These are phyloP conservation scores for Rhodomyrtus psidioides DNA, from an alignment of 441 rosid species.

Conservation along the genomic window DNA sequence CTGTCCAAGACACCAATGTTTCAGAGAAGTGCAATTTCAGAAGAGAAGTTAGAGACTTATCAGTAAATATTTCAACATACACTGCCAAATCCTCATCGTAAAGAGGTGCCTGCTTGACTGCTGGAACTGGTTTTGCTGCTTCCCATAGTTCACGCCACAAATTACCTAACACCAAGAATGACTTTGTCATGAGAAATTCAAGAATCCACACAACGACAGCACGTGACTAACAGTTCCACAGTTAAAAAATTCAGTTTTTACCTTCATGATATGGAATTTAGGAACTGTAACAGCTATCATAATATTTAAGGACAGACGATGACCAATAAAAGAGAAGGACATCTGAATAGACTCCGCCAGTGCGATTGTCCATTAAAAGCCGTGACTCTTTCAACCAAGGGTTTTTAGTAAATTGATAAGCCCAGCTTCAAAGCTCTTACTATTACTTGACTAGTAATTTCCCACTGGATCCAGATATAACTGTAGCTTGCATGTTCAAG, in stretches of 20 bases:
- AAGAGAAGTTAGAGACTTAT: background rate
- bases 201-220: background rate
- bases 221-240: background rate
- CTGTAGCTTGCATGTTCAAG: background rate
- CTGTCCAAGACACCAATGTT: slow-evolving; percentile 27
- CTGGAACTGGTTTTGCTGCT: slow-evolving; percentile 81
- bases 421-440: background rate
- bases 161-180: slow-evolving; percentile 53
- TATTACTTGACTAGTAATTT: background rate
- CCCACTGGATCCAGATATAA: background rate
- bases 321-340: background rate
- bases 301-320: background rate
- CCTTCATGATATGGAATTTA: background rate
- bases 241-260: background rate
- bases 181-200: background rate
- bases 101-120: slow-evolving; percentile 86
- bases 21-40: slow-evolving; percentile 7
- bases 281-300: background rate
- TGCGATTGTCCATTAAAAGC: background rate
- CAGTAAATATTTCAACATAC: slow-evolving; percentile 40
- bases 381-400: background rate
- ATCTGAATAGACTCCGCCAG: background rate
- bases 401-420: background rate
- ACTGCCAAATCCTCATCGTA: slow-evolving; percentile 92
- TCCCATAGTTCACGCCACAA: slow-evolving; percentile 96